phyloP scores from a whole-genome alignment of 2,329 filamentous ascomycete species.

The Colletotrichum spaethianum region DNA sequence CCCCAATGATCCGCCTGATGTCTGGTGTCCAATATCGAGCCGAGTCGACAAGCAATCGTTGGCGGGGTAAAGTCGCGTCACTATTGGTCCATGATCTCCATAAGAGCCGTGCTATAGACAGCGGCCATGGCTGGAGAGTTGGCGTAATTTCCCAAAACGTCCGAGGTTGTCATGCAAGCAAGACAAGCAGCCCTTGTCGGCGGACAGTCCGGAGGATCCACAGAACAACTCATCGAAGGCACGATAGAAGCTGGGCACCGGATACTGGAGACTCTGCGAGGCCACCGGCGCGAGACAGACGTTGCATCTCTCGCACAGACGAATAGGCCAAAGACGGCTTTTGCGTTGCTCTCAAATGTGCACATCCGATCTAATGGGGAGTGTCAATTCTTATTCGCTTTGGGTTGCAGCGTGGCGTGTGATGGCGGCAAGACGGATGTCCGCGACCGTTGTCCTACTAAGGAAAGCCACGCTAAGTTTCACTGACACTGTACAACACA shows the following conservation, averaged over 20 bases:
- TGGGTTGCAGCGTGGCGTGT: conserved; percentile 14
- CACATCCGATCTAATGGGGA: conserved; percentile 33
- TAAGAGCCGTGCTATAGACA: conserved; percentile 56
- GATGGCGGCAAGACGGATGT: conserved; percentile 18
- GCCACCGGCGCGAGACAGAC: conserved; percentile 29
- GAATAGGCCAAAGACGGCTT: conserved; percentile 19
- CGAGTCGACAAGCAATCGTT: conserved; percentile 35
- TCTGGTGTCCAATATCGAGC: conserved; percentile 26
- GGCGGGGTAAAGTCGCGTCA: conserved; percentile 48
- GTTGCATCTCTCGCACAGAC: conserved; percentile 35
- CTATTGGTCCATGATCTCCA: conserved; percentile 51
- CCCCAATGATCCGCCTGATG: conserved; percentile 28
- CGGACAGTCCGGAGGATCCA: conserved; percentile 52
- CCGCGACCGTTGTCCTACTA: conserved; percentile 26
- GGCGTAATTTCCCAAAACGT: conserved; percentile 62
- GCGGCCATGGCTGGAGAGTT: conserved; percentile 52
- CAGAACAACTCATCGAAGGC: conserved; percentile 60
- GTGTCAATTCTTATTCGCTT: not conserved
- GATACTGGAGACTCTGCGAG: conserved; percentile 35
- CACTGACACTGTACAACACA: conserved; percentile 24
- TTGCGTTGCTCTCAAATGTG: conserved; percentile 10
- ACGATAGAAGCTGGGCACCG: conserved; percentile 40
- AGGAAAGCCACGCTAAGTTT: conserved; percentile 37
- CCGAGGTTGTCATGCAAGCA: conserved; percentile 59
- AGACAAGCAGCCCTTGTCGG: conserved; percentile 46